Evolutionary conservation across 2,329 filamentous ascomycete species (phyloP), one percentile per base, ranked within the genome.

Genomic region (Nectriaceae sp.): DNA sequence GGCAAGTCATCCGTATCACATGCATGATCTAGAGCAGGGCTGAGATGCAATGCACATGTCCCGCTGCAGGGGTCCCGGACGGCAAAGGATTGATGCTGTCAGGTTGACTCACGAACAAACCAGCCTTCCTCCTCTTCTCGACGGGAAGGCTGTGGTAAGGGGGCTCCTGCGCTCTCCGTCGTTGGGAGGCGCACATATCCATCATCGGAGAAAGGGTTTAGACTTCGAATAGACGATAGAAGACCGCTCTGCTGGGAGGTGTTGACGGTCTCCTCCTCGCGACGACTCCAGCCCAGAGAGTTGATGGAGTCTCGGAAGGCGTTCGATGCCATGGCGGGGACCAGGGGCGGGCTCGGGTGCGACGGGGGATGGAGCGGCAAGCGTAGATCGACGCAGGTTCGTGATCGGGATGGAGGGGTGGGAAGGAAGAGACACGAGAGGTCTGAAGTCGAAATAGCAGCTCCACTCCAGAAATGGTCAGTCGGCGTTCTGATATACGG

Each of bases 41-140:
- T 65, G 63, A 66, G 59, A 57, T 65, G 63, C 62, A 66, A 70
- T 65, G 74, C 73, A 74, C 72, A 75, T 75, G 73, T 69, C 64
- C 66, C 65, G 66, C 68, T 73, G 72, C 73, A 76, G 68, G 69
- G 70, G 67, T 65, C 61, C 54, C 57, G 62, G 66, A 55, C 61
- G 56, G 54, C 53, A 49, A 55, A 46, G 44, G 47, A 53, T 53
- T 46, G 52, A 57, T 54, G 46, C 50, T 47, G 53, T 52, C 55
- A 56, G 56, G 53, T 61, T 65, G 54, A 83, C 94, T 93, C 83
- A 99, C 94, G 78, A 65, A 89, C 87, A 83, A 97, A 92, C 85
- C 89, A 97, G 56, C 87, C 89, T 73, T 97, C 94, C 68, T 97
- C 93, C 71, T 97, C 94, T 67, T 97, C 92, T 61, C 92, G 85